Conservation (phyloP, 768 basidiomycete species). For the Lactifluus piperatus region DNA sequence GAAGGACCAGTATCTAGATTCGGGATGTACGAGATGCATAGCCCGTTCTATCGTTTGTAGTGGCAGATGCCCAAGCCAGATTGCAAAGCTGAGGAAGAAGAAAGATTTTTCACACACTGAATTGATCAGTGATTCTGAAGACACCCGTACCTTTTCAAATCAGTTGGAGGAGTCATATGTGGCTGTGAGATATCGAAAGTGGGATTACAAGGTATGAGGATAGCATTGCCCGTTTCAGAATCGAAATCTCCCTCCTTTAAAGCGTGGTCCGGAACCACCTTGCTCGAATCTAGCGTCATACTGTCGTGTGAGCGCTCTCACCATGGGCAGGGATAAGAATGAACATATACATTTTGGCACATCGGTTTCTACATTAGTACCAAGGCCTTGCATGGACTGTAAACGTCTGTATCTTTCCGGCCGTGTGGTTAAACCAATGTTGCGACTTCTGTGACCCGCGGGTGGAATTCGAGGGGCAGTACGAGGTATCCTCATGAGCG, state of each 20-base stretch:
- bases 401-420: conserved; percentile 15
- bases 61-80: conserved; percentile 15
- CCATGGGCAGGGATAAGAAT: not conserved
- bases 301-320: not conserved
- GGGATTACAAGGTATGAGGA: conserved; percentile 13
- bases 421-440: conserved; percentile 8
- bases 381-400: conserved; percentile 2
- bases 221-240: conserved; percentile 2
- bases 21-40: conserved; percentile 14
- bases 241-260: not conserved
- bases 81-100: conserved; percentile 2
- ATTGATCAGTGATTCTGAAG: not conserved
- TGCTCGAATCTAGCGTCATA: not conserved
- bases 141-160: conserved; percentile 6
- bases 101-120: not conserved
- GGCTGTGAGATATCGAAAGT: conserved; percentile 16
- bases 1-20: conserved; percentile 10
- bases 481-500: conserved; percentile 11
- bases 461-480: conserved; percentile 14
- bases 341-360: conserved; percentile 4
- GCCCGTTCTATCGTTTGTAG: conserved; percentile 13
- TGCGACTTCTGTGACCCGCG: conserved; percentile 17
- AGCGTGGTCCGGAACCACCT: conserved; percentile 4
- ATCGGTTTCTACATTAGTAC: not conserved
- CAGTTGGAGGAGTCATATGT: conserved; percentile 3